Conservation (phyloP, 1,284 basidiomycete species). For the Entoloma clypeatum region DNA sequence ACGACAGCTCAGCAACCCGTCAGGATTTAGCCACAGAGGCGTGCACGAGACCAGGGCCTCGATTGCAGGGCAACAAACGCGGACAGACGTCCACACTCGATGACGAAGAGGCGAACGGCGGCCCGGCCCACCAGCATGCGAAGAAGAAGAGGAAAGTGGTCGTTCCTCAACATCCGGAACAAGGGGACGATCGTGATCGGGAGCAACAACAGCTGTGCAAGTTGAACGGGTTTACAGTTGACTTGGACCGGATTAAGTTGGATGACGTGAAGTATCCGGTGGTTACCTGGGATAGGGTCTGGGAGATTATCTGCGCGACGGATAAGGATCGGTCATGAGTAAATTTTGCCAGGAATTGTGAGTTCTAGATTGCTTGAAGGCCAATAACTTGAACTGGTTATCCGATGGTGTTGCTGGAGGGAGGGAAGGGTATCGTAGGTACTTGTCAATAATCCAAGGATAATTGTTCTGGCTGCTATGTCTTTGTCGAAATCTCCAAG, state of each 20-base stretch:
- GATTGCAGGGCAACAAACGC: conserved; percentile 6
- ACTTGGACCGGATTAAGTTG: conserved; percentile 4
- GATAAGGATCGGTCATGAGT: neutral
- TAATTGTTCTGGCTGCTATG: too few species aligned
- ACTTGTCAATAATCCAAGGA: too few species aligned
- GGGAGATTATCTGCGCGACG: conserved; percentile 7
- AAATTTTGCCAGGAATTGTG: neutral
- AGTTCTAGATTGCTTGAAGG: neutral
- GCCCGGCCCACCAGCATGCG: neutral
- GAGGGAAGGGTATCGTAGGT: too few species aligned
- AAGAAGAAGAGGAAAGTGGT: conserved; percentile 8
- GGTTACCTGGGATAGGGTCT: conserved; percentile 13
- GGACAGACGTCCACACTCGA: conserved; percentile 3
- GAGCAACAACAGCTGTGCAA: too few species aligned
- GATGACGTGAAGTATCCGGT: conserved; percentile 1
- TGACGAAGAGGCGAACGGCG: neutral
- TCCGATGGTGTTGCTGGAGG: too few species aligned
- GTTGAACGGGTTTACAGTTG: conserved; percentile 3
- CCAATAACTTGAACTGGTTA: too few species aligned
- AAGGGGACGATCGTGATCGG: neutral
- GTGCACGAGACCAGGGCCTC: neutral
- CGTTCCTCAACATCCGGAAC: neutral
- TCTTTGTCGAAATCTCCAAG: too few species aligned
- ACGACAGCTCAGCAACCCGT: neutral
- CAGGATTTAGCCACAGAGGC: too few species aligned